Base-by-base conservation (phyloP, 345 rosid genomes). In the Populus alba region DNA sequence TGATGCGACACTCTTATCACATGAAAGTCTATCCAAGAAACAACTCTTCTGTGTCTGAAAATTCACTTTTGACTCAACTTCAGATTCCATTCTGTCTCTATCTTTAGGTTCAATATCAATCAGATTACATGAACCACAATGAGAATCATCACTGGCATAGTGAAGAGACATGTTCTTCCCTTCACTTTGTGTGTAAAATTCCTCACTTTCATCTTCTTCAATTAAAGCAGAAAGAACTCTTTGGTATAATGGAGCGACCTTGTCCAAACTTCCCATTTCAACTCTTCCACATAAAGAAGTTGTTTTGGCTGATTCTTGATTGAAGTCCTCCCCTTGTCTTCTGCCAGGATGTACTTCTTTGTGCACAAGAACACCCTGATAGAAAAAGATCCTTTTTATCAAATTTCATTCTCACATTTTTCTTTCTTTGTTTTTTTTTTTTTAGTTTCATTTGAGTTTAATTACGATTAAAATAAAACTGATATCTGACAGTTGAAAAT, bases 111-210 rank as follows among this genome's bases (percentile, higher is more conserved):
- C 99, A 39, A 88, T 81, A 81, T 96, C 99, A 70, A 90, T 89
- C 80, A 86, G 91, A 82, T 91, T 94, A 76, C 98, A 96, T 33
- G 98, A 92, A 86, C 97, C 97, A 81, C 95, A 92, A 81, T 94
- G 97, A 82, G 99, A 96, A 85, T 92, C 98, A 87, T 96, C 99
- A 77, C 99, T 94, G 29, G 89, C 91, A 68, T 92, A 89, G 82
- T 96, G 98, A 74, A 90, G 89, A 69, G 95, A 85, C 84, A 90
- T 78, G 79, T 86, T 91, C 81, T 90, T 94, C 74, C 91, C 93
- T 85, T 91, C 97, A 29, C 80, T 71, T 15, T 85, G 87, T 61
- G 81, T 87, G 85, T 76, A 86, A 67, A 86, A 75, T 83, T 94
- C 99, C 74, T 94, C 99, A 78, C 80, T 83, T 77, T 92, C 99